These are phyloP conservation scores for Hyaloscypha bicolor DNA, from an alignment of 495 filamentous ascomycete species.

Conservation along the genomic window DNA sequence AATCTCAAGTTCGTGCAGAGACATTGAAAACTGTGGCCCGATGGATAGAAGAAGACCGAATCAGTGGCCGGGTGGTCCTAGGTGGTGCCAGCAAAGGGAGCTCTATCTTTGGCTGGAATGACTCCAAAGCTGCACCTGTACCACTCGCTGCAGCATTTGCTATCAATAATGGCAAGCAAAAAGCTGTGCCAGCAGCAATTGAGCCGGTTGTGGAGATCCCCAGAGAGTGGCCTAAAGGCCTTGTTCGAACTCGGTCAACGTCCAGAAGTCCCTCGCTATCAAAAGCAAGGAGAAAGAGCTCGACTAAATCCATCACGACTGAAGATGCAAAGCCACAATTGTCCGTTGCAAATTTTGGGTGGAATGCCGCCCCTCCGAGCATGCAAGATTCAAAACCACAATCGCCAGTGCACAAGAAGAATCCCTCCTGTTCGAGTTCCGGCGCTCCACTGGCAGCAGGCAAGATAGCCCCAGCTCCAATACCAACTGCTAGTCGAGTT, in stretches of 20 bases:
- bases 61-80: slow-evolving; percentile 49
- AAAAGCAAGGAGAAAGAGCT: slow-evolving; percentile 21
- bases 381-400: neutral
- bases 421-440: neutral
- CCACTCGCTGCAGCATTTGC: slow-evolving; percentile 48
- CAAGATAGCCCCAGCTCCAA: neutral
- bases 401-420: neutral
- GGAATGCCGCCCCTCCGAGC: slow-evolving; percentile 29
- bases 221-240: slow-evolving; percentile 29
- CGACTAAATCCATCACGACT: slow-evolving; percentile 11
- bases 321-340: slow-evolving; percentile 14
- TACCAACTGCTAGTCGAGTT: neutral
- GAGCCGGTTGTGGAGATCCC: slow-evolving; percentile 13
- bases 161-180: slow-evolving; percentile 27
- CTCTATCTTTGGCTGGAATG: slow-evolving; percentile 55
- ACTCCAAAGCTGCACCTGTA: slow-evolving; percentile 49
- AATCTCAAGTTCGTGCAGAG: slow-evolving; percentile 52
- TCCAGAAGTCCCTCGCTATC: slow-evolving; percentile 21
- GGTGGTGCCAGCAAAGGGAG: slow-evolving; percentile 45
- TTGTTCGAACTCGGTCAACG: slow-evolving; percentile 19
- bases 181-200: neutral
- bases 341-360: slow-evolving; percentile 40
- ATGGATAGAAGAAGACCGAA: slow-evolving; percentile 63
- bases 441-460: neutral
- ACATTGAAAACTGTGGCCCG: slow-evolving; percentile 56